phyloP scores from a whole-genome alignment of 1,284 basidiomycete species.

The Chalciporus sp. region DNA sequence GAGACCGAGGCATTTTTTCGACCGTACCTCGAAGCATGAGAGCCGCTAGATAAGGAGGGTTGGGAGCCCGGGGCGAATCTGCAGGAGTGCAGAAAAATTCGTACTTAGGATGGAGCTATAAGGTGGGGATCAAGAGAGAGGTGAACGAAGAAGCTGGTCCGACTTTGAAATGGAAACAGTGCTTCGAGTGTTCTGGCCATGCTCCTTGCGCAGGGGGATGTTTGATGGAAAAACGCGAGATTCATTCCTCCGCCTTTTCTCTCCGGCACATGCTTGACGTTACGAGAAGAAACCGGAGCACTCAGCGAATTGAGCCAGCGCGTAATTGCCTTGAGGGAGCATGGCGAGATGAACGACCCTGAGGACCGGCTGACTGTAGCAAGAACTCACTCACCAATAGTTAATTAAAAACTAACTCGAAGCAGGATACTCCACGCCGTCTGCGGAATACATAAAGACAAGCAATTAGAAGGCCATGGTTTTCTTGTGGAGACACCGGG shows the following conservation, averaged over 20 bases:
- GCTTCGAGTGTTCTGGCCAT: conserved; percentile 40
- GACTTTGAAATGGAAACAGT: conserved; percentile 39
- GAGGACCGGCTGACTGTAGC: conserved; percentile 24
- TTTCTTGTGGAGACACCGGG: conserved; percentile 27
- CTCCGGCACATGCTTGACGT: conserved; percentile 32
- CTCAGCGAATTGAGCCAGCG: conserved; percentile 41
- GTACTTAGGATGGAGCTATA: conserved; percentile 30
- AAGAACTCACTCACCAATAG: conserved; percentile 27
- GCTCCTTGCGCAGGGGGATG: conserved; percentile 35
- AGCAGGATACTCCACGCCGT: conserved; percentile 35
- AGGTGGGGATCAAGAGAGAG: conserved; percentile 31
- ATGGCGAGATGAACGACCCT: conserved; percentile 35
- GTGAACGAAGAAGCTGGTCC: conserved; percentile 28
- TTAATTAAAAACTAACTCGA: conserved; percentile 39
- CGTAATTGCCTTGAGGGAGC: conserved; percentile 39
- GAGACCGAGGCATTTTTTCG: conserved; percentile 28
- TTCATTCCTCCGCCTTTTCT: conserved; percentile 39
- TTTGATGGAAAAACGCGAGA: conserved; percentile 35
- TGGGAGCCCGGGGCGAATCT: conserved; percentile 29
- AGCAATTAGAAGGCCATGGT: conserved; percentile 36
- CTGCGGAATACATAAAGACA: conserved; percentile 40
- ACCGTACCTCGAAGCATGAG: conserved; percentile 38
- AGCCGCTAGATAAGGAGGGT: conserved; percentile 25
- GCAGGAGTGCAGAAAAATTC: conserved; percentile 19
- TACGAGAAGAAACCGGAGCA: conserved; percentile 36